These are phyloP conservation scores for Curvularia verruculosa DNA, from an alignment of 2,329 filamentous ascomycete genomes.

Conservation along the genomic window DNA sequence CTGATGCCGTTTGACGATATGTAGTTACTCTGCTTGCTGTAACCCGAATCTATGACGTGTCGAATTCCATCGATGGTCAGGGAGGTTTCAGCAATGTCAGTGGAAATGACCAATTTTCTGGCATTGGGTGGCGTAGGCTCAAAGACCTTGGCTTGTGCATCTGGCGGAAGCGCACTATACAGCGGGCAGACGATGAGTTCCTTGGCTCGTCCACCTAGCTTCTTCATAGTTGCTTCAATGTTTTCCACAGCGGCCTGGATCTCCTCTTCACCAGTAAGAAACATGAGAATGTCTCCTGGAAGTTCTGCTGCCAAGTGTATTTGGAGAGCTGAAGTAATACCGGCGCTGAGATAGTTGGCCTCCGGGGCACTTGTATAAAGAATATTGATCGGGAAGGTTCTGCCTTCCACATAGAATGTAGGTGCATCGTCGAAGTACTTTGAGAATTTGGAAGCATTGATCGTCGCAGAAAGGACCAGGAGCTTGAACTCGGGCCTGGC, in stretches of 20 bases:
- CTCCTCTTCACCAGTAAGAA: conserved; percentile 94
- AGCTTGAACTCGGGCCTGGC: conserved; percentile 86
- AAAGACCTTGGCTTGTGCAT: conserved; percentile 92
- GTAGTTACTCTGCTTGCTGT: conserved; percentile 84
- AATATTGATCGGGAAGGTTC: conserved; percentile 1
- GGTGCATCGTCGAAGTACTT: conserved; percentile 90
- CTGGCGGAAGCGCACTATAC: conserved; percentile 89
- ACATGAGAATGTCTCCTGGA: conserved; percentile 86
- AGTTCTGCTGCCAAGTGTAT: conserved; percentile 80
- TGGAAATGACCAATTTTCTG: conserved; percentile 90
- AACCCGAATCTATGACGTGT: conserved; percentile 94
- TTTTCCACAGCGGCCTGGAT: conserved; percentile 88
- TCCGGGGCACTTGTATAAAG: conserved; percentile 65
- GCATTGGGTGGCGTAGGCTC: conserved; percentile 85
- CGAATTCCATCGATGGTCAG: conserved; percentile 95
- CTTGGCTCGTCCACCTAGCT: conserved; percentile 81
- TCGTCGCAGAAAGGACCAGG: conserved; percentile 90
- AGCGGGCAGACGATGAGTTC: conserved; percentile 92
- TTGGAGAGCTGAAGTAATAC: conserved; percentile 92
- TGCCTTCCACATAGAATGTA: conserved; percentile 90
- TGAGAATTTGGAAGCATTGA: conserved; percentile 92
- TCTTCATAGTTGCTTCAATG: conserved; percentile 82
- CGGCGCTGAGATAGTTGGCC: conserved; percentile 89
- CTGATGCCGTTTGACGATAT: conserved; percentile 93
- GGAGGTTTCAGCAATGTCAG: conserved; percentile 96